A percentile compares a stretch with the other conserved stretches of the same genome.
phyloP scores from a whole-genome alignment of 2,329 filamentous ascomycete species.

The Alternaria longipes region DNA sequence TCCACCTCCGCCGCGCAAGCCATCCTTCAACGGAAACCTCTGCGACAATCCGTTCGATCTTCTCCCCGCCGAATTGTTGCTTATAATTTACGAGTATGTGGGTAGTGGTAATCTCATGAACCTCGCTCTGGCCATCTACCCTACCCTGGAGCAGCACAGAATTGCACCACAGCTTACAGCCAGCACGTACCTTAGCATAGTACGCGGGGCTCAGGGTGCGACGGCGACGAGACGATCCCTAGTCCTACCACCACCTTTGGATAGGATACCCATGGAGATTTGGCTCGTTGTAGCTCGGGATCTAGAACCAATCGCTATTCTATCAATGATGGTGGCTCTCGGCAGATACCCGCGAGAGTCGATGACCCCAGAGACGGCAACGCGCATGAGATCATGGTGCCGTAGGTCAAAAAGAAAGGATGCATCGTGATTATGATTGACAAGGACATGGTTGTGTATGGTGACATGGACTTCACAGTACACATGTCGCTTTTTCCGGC shows the following conservation, averaged over 20 bases:
- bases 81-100: constrained; percentile 56
- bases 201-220: constrained; percentile 8
- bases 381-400: constrained; percentile 27
- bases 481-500: no score
- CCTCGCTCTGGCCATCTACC: constrained; percentile 59
- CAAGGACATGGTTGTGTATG: neutral
- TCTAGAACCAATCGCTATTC: constrained; percentile 49
- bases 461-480: no score
- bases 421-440: neutral
- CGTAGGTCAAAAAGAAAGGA: constrained; percentile 17
- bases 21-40: neutral
- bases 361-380: constrained; percentile 24
- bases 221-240: neutral
- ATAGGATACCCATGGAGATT: constrained; percentile 53
- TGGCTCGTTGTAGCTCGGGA: constrained; percentile 52
- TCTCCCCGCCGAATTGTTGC: constrained; percentile 58
- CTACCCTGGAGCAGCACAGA: constrained; percentile 51
- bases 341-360: constrained; percentile 27
- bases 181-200: constrained; percentile 38
- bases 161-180: constrained; percentile 42
- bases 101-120: constrained; percentile 54
- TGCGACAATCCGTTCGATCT: constrained; percentile 41
- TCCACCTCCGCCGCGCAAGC: constrained; percentile 21
- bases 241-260: constrained; percentile 7
- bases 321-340: constrained; percentile 50